Evolutionary conservation across 371 early-diverging fungal species (phyloP).

Genomic region (Nematocida parisii): DNA sequence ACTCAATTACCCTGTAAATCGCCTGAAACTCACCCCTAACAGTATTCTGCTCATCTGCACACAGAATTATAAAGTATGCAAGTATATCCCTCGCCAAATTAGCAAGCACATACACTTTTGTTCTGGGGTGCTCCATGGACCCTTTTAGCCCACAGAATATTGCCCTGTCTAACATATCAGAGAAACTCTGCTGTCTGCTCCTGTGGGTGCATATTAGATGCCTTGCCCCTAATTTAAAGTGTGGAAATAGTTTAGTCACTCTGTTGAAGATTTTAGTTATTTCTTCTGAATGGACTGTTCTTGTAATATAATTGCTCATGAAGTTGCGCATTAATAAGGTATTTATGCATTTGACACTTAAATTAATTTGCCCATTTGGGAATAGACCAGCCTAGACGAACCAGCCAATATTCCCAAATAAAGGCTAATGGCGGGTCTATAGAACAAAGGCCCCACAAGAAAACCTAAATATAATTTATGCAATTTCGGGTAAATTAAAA

Average conservation of each 20-base stretch:
- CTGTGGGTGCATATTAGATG: not conserved
- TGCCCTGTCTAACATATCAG: conserved; percentile 2
- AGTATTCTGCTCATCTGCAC: not conserved
- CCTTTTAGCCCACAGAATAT: not conserved
- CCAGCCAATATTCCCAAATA: too few species aligned
- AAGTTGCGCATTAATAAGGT: too few species aligned
- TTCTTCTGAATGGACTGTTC: not conserved
- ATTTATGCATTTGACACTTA: too few species aligned
- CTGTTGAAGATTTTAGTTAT: not conserved
- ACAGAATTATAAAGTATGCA: not conserved
- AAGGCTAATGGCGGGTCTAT: too few species aligned
- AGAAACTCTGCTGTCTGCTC: not conserved
- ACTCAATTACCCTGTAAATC: not conserved
- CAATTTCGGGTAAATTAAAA: too few species aligned
- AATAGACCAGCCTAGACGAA: too few species aligned
- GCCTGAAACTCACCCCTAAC: not conserved
- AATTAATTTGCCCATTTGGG: too few species aligned
- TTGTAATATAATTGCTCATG: not conserved
- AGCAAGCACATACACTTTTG: conserved; percentile 1
- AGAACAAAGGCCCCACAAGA: too few species aligned
- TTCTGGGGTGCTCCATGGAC: not conserved
- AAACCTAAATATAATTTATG: too few species aligned
- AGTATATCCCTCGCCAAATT: not conserved
- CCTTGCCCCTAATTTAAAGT: not conserved
- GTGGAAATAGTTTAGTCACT: not conserved